phyloP scores from a whole-genome alignment of 352 stramenopile genomes.

The Saprolegnia diclina region DNA sequence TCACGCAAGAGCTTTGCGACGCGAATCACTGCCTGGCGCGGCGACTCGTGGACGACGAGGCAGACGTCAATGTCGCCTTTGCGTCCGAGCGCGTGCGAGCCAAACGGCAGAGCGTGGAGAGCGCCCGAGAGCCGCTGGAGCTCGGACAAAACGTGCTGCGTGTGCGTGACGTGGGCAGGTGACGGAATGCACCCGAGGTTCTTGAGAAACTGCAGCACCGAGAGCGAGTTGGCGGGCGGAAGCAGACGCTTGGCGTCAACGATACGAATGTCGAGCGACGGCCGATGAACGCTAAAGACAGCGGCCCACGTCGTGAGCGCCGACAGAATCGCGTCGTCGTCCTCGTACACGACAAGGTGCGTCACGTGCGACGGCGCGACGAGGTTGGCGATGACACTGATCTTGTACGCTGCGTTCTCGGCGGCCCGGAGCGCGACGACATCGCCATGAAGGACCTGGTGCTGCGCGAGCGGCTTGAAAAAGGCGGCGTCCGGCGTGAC shows the following conservation, averaged over 20 bases:
- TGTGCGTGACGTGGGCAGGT: not conserved
- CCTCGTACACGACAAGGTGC: slow-evolving; percentile 13
- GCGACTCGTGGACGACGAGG: not conserved
- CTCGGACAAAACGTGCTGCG: not conserved
- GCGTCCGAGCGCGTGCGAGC: slow-evolving; percentile 18
- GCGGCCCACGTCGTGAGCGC: not conserved
- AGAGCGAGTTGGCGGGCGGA: not conserved
- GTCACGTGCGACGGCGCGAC: not conserved
- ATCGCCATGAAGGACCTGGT: not conserved
- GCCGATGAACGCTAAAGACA: not conserved
- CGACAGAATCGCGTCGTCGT: slow-evolving; percentile 12
- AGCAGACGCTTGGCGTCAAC: slow-evolving; percentile 10
- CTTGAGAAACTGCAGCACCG: slow-evolving; percentile 4
- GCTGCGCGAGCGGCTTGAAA: not conserved
- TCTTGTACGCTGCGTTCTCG: slow-evolving; percentile 13
- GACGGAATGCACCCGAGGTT: slow-evolving; percentile 6
- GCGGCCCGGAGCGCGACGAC: not conserved
- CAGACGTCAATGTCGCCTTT: slow-evolving; percentile 7
- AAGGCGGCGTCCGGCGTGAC: not conserved
- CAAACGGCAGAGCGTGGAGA: not conserved
- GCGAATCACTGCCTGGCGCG: not conserved
- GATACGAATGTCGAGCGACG: not conserved
- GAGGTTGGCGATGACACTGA: not conserved
- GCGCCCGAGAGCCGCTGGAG: not conserved
- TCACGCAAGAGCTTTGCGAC: not conserved